Evolutionary conservation across 345 rosid genomes (phyloP).

Genomic region (Heritiera littoralis): DNA sequence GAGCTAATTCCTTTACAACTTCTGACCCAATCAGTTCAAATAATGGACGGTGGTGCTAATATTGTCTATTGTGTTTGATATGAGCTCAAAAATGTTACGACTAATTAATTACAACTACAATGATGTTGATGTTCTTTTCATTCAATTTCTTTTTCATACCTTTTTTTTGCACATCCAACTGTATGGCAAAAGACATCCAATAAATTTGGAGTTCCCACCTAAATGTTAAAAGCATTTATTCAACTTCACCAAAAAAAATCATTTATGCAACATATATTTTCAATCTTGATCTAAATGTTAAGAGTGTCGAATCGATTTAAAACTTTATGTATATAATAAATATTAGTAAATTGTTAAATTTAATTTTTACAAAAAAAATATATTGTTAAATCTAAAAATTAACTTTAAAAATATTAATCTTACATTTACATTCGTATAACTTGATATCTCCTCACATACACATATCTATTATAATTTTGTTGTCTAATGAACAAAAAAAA

Average conservation of each 20-base stretch:
- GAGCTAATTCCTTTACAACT: not conserved
- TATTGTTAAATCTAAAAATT: no score
- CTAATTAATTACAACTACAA: not conserved
- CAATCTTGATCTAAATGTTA: no score
- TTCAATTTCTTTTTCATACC: not conserved
- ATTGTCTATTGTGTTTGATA: not conserved
- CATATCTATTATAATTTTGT: no score
- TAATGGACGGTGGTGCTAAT: not conserved
- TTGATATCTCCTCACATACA: no score
- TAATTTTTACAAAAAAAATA: no score
- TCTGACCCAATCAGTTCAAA: not conserved
- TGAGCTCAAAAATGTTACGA: not conserved
- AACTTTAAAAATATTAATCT: no score
- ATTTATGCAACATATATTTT: not conserved
- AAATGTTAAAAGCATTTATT: not conserved
- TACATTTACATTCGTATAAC: no score
- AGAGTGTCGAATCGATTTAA: no score
- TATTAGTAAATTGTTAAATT: no score
- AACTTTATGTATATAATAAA: no score
- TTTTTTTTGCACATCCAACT: not conserved
- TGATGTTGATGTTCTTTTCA: not conserved
- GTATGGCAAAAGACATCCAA: not conserved
- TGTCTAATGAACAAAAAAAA: no score
- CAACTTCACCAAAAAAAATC: not conserved
- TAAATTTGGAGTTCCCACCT: not conserved